A percentile compares a stretch with the other conserved stretches of the same genome.
Conservation (phyloP, 2,329 filamentous ascomycete genomes). For the Biscogniauxia marginata region DNA sequence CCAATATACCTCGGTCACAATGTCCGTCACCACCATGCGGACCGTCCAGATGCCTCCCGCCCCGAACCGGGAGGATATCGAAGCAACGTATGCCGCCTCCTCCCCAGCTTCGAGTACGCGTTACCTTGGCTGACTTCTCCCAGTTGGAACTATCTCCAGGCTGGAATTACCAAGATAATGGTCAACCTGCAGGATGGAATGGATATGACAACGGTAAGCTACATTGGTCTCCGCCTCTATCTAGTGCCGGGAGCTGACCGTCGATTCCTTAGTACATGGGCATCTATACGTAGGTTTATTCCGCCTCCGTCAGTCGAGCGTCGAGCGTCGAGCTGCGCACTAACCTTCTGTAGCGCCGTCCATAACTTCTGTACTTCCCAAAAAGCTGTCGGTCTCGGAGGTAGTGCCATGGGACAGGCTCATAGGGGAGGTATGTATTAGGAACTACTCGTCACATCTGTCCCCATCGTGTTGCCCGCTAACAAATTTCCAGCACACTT, state of each 20-base stretch:
- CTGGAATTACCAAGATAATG: conserved; percentile 91
- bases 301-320: background rate
- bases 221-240: background rate
- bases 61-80: conserved; percentile 61
- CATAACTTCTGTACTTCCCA: conserved; percentile 99
- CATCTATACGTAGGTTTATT: conserved; percentile 72
- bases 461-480: conserved; percentile 18
- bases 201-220: conserved; percentile 79
- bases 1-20: conserved; percentile 18
- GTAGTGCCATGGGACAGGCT: conserved; percentile 46
- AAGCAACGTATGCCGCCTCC: conserved; percentile 42
- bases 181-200: conserved; percentile 85
- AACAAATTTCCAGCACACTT: conserved; percentile 68
- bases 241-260: conserved; percentile 10
- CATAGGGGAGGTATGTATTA: conserved; percentile 66
- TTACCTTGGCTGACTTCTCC: conserved; percentile 19
- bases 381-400: conserved; percentile 71
- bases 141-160: conserved; percentile 88
- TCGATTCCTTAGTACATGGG: conserved; percentile 73
- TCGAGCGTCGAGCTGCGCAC: conserved; percentile 13
- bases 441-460: background rate
- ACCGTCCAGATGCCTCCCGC: conserved; percentile 52
- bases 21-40: conserved; percentile 34
- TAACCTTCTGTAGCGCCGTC: conserved; percentile 65
- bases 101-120: background rate